Evolutionary conservation across 305 asterid genomes (phyloP).

Genomic region (Solanum hybrid): DNA sequence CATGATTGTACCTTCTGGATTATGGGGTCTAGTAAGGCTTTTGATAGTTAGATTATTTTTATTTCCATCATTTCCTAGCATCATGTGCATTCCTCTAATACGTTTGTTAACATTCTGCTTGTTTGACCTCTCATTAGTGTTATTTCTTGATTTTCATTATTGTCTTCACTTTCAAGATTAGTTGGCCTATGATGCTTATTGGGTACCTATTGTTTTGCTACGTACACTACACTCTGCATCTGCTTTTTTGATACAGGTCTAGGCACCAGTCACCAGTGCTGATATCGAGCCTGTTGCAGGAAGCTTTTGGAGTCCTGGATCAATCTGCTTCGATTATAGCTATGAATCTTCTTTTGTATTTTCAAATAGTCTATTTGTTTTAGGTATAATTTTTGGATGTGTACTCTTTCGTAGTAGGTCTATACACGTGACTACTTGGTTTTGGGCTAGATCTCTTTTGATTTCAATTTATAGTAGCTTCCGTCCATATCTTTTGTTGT

Average conservation of each 20-base stretch:
- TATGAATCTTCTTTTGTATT: background rate
- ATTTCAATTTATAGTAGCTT: background rate
- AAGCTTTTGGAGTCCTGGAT: background rate
- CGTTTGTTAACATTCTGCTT: background rate
- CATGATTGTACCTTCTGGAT: background rate
- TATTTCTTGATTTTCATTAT: too few species aligned
- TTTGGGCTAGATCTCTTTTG: background rate
- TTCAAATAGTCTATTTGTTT: background rate
- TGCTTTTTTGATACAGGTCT: background rate
- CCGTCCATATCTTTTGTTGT: background rate
- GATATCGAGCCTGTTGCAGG: background rate
- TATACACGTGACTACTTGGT: too few species aligned
- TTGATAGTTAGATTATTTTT: background rate
- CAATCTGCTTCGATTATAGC: background rate
- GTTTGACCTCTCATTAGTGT: background rate
- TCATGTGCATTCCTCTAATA: background rate
- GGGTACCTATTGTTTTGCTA: background rate
- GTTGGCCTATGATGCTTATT: background rate
- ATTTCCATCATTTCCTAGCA: background rate
- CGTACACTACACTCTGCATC: background rate
- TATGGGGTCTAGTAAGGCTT: background rate
- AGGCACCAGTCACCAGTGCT: background rate
- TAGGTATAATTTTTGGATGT: background rate
- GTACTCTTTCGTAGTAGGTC: background rate
- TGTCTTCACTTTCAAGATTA: background rate